Evolutionary conservation across 352 stramenopile genomes (phyloP).

Genomic region (Phytopythium aichiense): DNA sequence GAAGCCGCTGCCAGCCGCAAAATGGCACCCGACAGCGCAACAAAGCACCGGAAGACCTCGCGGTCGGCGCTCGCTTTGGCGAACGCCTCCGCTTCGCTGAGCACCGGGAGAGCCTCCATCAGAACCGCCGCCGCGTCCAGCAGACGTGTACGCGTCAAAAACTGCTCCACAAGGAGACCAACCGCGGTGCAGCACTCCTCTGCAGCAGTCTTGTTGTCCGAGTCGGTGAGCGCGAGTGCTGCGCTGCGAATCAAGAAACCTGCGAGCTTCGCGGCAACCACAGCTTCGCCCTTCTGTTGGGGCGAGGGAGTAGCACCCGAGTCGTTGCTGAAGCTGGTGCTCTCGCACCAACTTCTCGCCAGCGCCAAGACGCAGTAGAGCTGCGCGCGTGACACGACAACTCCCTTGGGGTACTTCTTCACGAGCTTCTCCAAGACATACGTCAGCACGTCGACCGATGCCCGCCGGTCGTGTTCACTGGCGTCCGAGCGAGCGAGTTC

Average conservation of each 20-base stretch:
- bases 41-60: slow-evolving; percentile 25
- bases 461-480: neutral
- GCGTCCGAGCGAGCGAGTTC: neutral
- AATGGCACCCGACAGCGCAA: slow-evolving; percentile 27
- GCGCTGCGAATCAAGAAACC: slow-evolving; percentile 18
- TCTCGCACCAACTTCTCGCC: slow-evolving; percentile 11
- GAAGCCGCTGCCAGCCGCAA: slow-evolving; percentile 26
- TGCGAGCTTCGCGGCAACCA: slow-evolving; percentile 10
- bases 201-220: neutral
- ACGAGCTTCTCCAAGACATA: slow-evolving; percentile 14
- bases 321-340: neutral
- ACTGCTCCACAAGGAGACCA: neutral
- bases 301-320: neutral
- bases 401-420: slow-evolving; percentile 15
- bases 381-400: slow-evolving; percentile 23
- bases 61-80: slow-evolving; percentile 12
- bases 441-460: neutral
- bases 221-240: slow-evolving; percentile 12
- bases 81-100: slow-evolving; percentile 18
- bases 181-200: neutral
- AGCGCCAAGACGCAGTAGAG: slow-evolving; percentile 33
- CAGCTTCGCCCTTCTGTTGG: neutral
- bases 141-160: neutral
- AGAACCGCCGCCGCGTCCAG: slow-evolving; percentile 10
- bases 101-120: slow-evolving; percentile 18